phyloP scores from a whole-genome alignment of 441 rosid genomes.

The Daphne laureola region DNA sequence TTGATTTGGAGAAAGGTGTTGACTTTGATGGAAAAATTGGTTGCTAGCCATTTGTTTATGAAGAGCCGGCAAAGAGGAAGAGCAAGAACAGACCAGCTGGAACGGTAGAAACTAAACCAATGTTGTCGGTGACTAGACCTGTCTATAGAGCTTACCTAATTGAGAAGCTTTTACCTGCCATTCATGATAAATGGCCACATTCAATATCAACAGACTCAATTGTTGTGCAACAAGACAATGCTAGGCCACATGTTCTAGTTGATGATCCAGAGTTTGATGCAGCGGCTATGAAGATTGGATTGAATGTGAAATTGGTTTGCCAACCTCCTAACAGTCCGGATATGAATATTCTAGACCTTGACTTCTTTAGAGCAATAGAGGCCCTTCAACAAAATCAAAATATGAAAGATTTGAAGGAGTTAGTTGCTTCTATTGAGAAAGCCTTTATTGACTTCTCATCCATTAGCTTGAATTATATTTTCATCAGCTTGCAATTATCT shows the following conservation, averaged over 20 bases:
- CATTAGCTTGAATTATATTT: background rate
- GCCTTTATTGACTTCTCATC: background rate
- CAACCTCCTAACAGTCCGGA: conserved; percentile 1
- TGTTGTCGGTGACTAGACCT: background rate
- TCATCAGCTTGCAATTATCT: background rate
- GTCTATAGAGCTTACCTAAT: background rate
- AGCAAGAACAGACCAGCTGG: background rate
- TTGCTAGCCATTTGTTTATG: background rate
- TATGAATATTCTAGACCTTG: conserved; percentile 3
- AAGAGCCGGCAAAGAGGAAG: background rate
- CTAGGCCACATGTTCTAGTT: background rate
- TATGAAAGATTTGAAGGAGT: background rate
- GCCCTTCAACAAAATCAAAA: background rate
- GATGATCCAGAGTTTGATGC: background rate
- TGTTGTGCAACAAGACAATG: conserved; percentile 7
- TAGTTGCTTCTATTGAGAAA: background rate
- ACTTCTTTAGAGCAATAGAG: conserved; percentile 1
- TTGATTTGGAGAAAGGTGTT: background rate
- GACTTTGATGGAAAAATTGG: conserved; percentile 2
- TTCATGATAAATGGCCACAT: background rate
- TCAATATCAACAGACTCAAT: background rate
- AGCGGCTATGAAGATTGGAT: background rate
- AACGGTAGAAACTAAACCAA: background rate
- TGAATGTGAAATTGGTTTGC: background rate
- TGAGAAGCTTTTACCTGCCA: background rate